Evolutionary conservation across 208 protist species (phyloP), one percentile per base, ranked within the genome.

Genomic region (Leishmania turanica): DNA sequence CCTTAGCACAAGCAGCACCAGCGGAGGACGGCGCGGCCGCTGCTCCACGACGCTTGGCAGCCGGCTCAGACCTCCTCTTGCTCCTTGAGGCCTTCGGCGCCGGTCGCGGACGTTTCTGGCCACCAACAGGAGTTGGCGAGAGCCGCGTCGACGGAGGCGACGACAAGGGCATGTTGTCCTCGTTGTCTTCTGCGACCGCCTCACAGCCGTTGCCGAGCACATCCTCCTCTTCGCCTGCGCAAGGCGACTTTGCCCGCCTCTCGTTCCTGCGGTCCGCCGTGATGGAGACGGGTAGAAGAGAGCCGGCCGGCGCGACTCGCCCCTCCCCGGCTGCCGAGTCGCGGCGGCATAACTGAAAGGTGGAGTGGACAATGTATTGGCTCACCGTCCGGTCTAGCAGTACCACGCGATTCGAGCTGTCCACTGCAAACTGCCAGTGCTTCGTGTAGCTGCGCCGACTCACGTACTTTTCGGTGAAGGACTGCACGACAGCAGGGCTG

Each of bases 391-490:
- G 87, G 60, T 90, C 87, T n/a, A 88, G 65, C 78, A 90, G 45
- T 15, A 86, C 24, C 0, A 90, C 6, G 2, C 69, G 31, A 47
- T 90, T 88, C 27, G 24, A 15, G 68, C 78, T 79, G 66, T 90
- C 84, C 56, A 84, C 87, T 3, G n/a, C 80, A 17, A 90, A 9
- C 56, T 75, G 58, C 77, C 85, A 90, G 49, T 90, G 87, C 65
- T 81, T 80, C 19, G 66, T 81, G 81, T 87, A 87, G 51, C 7
- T 15, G 34, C 75, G 72, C 17, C 73, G 34, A 24, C 71, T 77
- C 13, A 78, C 82, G 70, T 82, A 79, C 17, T 47, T 81, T 8
- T 40, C 19, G 0, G 58, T 15, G 31, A 73, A 58, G 45, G 47
- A 31, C 78, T 86, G 85, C 65, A 82, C 21, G 37, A 83, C 69